Base-by-base conservation (phyloP, 106 monocot genomes). In the Allium sativum region DNA sequence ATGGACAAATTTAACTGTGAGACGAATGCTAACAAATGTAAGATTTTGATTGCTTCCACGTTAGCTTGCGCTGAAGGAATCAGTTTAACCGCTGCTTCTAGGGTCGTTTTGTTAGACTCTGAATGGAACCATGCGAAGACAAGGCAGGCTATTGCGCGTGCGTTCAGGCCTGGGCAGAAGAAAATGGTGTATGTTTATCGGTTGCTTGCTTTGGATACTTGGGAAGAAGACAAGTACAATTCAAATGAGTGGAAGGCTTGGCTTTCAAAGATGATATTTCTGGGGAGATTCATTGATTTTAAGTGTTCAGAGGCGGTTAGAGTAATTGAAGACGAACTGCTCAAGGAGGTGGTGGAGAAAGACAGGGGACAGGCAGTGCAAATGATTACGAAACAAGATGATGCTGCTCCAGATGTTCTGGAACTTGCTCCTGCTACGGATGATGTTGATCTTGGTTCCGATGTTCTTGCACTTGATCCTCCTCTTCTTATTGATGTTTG, bases 81-180 rank as follows among this genome's bases (percentile, higher is more conserved):
- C 12, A 82, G 81, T 55, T 66, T 85, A 66, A 84, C 76, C 10
- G 85, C 82, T 18, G 90, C 85, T 48, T 90, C 89, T 6, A 74
- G 90, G 21, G 72, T 90, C 60, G 74, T 90, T 47, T 74, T 90
- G 68, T 56, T 90, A 53, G 90, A 85, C 42, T 85, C 85, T 0
- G 90, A 90, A 53, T 90, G 90, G 90, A 90, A 90, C 55, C 85
- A 85, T 50, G 71, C 90, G 2, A 90, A 80, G 61, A 90, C 90
- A 13, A 82, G 71, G 58, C 90, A 90, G 68, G 90, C 90, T 14
- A 80, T 85, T 52, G 12, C 47, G 47, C 47, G 9, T 8, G 47
- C 47, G 47, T 12, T 12, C 76, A 2, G 90, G 90, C 2, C 90
- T n/a, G n/a, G n/a, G n/a, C n/a, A n/a, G n/a, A n/a, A n/a, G n/a